phyloP scores from a whole-genome alignment of 257 asterid genomes.

The Nemophila menziesii region DNA sequence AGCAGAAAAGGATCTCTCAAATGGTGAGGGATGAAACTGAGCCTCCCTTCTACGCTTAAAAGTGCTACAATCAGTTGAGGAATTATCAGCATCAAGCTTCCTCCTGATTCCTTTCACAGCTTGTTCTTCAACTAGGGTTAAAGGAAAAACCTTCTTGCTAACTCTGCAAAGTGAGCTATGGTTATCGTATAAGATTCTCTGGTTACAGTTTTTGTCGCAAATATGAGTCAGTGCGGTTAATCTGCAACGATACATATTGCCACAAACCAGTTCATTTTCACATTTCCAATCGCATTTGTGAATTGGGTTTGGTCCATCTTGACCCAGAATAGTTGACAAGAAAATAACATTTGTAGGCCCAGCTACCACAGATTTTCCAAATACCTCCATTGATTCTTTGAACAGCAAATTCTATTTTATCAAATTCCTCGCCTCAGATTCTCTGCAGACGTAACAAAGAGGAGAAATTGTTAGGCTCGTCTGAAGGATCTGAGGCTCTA shows the following conservation, averaged over 20 bases:
- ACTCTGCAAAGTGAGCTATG: slow-evolving; percentile 89
- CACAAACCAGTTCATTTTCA: slow-evolving; percentile 72
- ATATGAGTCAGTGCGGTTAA: slow-evolving; percentile 84
- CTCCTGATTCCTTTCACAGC: slow-evolving; percentile 86
- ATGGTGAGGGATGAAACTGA: slow-evolving; percentile 67
- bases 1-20: slow-evolving; percentile 78
- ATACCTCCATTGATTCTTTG: slow-evolving; percentile 66
- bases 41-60: slow-evolving; percentile 94
- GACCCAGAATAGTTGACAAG: slow-evolving; percentile 92
- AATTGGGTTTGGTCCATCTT: slow-evolving; percentile 82
- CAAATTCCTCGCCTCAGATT: slow-evolving; percentile 14
- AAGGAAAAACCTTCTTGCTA: slow-evolving; percentile 67
- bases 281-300: slow-evolving; percentile 99
- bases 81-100: slow-evolving; percentile 74
- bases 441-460: slow-evolving; percentile 70
- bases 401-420: slow-evolving; percentile 1
- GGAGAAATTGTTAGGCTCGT: slow-evolving; percentile 5
- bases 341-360: slow-evolving; percentile 77
- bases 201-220: slow-evolving; percentile 97
- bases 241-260: slow-evolving; percentile 92
- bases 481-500: not conserved
- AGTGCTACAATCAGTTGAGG: slow-evolving; percentile 52
- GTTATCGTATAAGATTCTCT: slow-evolving; percentile 84
- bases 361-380: slow-evolving; percentile 79
- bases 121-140: slow-evolving; percentile 67